phyloP scores from a whole-genome alignment of 1,284 basidiomycete genomes.

The Papiliotrema terrestris region DNA sequence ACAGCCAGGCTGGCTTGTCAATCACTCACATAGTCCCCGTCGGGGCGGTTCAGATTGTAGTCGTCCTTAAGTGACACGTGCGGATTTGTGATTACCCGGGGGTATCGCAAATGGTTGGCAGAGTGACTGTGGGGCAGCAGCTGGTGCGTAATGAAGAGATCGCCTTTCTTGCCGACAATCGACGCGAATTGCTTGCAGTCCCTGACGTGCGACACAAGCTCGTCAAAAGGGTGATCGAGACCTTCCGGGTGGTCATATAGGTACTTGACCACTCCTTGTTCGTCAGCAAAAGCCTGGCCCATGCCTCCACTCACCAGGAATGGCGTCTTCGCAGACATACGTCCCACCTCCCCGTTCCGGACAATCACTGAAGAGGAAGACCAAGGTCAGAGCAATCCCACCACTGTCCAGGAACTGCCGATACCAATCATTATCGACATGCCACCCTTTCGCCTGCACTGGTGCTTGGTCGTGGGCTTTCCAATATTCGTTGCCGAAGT shows the following conservation, averaged over 20 bases:
- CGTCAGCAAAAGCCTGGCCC: too few species aligned
- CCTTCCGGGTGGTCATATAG: constrained; percentile 31
- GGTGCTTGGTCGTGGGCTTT: constrained; percentile 3
- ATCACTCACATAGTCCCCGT: constrained; percentile 33
- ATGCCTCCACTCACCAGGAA: constrained; percentile 12
- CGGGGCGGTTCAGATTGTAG: constrained; percentile 29
- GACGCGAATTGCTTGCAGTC: constrained; percentile 9
- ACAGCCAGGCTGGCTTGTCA: too few species aligned
- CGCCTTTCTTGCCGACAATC: constrained; percentile 26
- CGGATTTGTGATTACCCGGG: constrained; percentile 35
- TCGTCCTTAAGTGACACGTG: constrained; percentile 30
- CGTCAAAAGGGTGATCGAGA: constrained; percentile 25
- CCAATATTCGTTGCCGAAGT: constrained; percentile 24
- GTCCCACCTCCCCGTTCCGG: constrained; percentile 26
- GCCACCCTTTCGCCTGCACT: constrained; percentile 19
- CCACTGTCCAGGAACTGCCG: constrained; percentile 31
- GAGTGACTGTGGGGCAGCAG: constrained; percentile 28
- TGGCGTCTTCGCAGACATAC: constrained; percentile 19
- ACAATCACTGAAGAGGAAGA: constrained; percentile 30
- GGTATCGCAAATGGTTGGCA: constrained; percentile 30
- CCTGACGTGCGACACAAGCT: constrained; percentile 14
- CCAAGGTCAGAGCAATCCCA: constrained; percentile 32
- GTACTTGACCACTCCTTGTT: constrained; percentile 20
- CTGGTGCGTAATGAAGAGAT: constrained; percentile 30
- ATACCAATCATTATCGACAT: constrained; percentile 38